Conservation (phyloP, 805 yeast species). For the Maudiozyma pseudohumilis region DNA sequence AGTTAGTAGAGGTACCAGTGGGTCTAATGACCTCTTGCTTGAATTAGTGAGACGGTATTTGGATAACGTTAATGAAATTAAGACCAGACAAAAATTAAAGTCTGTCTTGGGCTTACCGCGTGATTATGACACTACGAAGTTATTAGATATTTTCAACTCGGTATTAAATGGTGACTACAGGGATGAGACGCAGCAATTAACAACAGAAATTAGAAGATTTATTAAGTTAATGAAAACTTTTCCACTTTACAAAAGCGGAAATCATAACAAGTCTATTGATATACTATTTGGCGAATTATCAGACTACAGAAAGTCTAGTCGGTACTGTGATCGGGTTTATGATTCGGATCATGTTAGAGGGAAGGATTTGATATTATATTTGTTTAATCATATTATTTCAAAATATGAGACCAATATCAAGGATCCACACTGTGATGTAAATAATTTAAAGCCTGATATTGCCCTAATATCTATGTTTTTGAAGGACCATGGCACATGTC, state of each 20-base stretch:
- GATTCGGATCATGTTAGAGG: constrained; percentile 33
- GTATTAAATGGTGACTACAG: too few species aligned
- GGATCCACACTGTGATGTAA: neutral
- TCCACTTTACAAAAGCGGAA: constrained; percentile 48
- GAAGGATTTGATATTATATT: constrained; percentile 29
- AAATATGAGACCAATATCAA: constrained; percentile 23
- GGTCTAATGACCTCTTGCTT: constrained; percentile 33
- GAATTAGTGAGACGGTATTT: constrained; percentile 39
- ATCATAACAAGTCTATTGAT: constrained; percentile 53
- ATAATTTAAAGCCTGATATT: neutral
- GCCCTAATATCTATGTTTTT: constrained; percentile 11
- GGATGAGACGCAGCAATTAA: too few species aligned
- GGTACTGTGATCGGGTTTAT: constrained; percentile 47
- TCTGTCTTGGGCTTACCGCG: constrained; percentile 29
- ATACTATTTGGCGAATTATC: constrained; percentile 48
- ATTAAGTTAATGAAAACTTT: constrained; percentile 34
- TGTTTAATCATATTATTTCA: constrained; percentile 32
- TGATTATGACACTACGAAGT: constrained; percentile 32
- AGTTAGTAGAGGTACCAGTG: constrained; percentile 32
- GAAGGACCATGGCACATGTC: constrained; percentile 18
- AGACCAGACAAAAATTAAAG: constrained; percentile 26
- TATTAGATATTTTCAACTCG: too few species aligned
- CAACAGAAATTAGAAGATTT: constrained; percentile 6
- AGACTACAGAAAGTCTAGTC: constrained; percentile 48
- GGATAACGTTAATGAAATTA: constrained; percentile 12